phyloP scores from a whole-genome alignment of 176 grass and related monocot species.

The Phoenix dactylifera region DNA sequence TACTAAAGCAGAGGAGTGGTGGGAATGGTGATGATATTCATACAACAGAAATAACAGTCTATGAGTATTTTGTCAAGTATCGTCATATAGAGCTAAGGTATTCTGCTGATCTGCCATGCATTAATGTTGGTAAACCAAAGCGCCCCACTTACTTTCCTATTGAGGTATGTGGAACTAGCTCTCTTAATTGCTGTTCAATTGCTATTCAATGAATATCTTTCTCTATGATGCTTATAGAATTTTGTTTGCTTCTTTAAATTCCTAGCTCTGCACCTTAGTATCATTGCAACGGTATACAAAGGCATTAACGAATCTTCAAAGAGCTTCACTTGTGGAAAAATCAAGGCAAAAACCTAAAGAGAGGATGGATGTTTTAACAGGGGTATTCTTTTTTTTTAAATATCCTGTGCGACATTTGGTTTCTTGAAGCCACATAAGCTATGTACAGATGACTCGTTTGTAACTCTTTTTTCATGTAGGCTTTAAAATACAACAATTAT shows the following conservation, averaged over 20 bases:
- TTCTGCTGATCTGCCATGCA: conserved; percentile 65
- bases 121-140: conserved; percentile 94
- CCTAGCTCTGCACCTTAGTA: conserved; percentile 45
- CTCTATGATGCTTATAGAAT: conserved; percentile 12
- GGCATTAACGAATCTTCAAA: conserved; percentile 47
- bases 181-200: neutral
- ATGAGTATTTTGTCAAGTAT: conserved; percentile 59
- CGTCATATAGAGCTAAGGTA: conserved; percentile 48
- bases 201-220: neutral
- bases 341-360: conserved; percentile 89
- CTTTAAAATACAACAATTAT: conserved; percentile 46
- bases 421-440: neutral
- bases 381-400: conserved; percentile 25
- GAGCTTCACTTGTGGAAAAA: conserved; percentile 75
- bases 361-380: conserved; percentile 55
- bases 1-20: conserved; percentile 43
- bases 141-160: conserved; percentile 62
- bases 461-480: conserved; percentile 21
- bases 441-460: neutral
- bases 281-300: conserved; percentile 82
- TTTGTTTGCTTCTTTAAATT: conserved; percentile 14
- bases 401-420: no score
- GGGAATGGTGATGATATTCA: conserved; percentile 22
- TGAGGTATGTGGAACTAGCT: conserved; percentile 36
- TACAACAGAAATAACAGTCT: conserved; percentile 45